Evolutionary conservation across 1,284 basidiomycete species (phyloP).

Genomic region (Golubevia sp.): DNA sequence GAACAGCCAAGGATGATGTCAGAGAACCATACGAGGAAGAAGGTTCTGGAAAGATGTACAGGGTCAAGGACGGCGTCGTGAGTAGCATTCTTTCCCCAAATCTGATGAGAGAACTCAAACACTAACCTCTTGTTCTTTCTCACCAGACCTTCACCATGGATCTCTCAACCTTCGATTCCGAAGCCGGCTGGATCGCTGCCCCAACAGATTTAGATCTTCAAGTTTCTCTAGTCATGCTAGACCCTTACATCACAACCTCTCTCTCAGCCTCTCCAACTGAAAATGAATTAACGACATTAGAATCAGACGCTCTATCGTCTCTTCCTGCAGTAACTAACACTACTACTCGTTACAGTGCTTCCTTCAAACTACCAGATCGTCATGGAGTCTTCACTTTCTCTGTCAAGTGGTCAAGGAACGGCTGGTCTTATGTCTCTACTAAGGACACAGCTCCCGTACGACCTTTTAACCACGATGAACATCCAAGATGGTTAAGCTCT

Average conservation of each 20-base stretch:
- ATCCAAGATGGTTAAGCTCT: constrained; percentile 47
- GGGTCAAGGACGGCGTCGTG: constrained; percentile 54
- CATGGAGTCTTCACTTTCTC: constrained; percentile 57
- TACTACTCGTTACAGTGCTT: constrained; percentile 30
- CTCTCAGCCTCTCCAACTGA: constrained; percentile 11
- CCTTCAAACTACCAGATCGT: constrained; percentile 46
- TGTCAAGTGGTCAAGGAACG: constrained; percentile 41
- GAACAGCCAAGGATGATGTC: constrained; percentile 18
- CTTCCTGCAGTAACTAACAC: not conserved
- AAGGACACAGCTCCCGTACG: constrained; percentile 51
- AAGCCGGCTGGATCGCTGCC: constrained; percentile 29
- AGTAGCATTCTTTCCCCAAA: not conserved
- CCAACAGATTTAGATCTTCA: constrained; percentile 36
- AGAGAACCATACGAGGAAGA: constrained; percentile 48
- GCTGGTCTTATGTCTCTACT: constrained; percentile 32
- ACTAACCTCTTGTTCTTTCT: not conserved
- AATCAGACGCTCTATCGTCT: not conserved
- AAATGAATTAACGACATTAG: constrained; percentile 1
- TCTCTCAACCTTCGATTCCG: constrained; percentile 20
- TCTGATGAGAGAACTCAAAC: not conserved
- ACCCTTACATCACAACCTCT: constrained; percentile 49
- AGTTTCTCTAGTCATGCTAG: constrained; percentile 53
- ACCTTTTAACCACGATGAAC: constrained; percentile 59
- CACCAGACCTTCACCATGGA: constrained; percentile 25
- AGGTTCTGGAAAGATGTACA: constrained; percentile 43